Percentiles rank a stretch among this genome's conserved stretches.
phyloP scores from a whole-genome alignment of 2,329 filamentous ascomycete species.

The Dissoconium aciculare region DNA sequence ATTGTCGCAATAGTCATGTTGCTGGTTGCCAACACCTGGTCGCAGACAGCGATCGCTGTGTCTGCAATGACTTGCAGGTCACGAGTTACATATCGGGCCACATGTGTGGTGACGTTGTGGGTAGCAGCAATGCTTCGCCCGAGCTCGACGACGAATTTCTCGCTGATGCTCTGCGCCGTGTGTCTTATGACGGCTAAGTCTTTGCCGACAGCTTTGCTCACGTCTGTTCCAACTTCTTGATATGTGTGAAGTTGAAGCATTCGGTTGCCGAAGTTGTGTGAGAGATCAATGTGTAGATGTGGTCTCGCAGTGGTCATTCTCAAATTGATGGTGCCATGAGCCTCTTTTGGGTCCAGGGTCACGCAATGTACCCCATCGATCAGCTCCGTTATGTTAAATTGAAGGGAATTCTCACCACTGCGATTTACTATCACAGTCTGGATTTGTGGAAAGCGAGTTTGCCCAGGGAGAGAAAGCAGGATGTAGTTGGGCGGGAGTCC shows the following conservation, averaged over 20 bases:
- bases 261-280: conserved; percentile 17
- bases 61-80: conserved; percentile 16
- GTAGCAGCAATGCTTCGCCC: conserved; percentile 16
- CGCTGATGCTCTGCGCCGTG: conserved; percentile 11
- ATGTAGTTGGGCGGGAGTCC: conserved; percentile 14
- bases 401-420: conserved; percentile 6
- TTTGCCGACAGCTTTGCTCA: conserved; percentile 17
- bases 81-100: conserved; percentile 14
- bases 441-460: conserved; percentile 2
- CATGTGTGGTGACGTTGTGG: conserved; percentile 16
- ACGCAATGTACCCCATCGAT: conserved; percentile 19
- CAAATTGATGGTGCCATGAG: conserved; percentile 15
- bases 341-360: conserved; percentile 14
- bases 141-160: conserved; percentile 13
- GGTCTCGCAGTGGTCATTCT: conserved; percentile 14
- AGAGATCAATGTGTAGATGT: conserved; percentile 10
- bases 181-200: conserved; percentile 16
- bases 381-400: conserved; percentile 15
- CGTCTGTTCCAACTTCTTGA: conserved; percentile 16
- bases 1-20: conserved; percentile 8
- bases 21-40: conserved; percentile 7
- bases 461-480: conserved; percentile 15
- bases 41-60: conserved; percentile 11
- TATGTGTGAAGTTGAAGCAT: conserved; percentile 15
- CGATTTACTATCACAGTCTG: conserved; percentile 4